Evolutionary conservation across 2,329 filamentous ascomycete genomes (phyloP), one percentile per base, ranked within the genome.

Genomic region (Colletotrichum orbiculare): DNA sequence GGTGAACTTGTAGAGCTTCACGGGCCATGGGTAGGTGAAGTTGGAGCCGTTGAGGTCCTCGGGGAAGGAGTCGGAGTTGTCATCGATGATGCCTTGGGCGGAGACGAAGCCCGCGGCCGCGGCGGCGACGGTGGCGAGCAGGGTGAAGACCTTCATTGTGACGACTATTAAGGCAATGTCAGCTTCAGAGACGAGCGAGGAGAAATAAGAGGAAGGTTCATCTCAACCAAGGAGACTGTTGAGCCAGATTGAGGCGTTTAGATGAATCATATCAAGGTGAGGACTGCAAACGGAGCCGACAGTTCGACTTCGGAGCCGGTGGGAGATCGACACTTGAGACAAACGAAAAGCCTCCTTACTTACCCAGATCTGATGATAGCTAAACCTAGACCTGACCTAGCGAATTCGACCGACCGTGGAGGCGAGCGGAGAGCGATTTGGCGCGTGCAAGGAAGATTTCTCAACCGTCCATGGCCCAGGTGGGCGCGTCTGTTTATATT

Each of bases 21-120:
- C 73, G 2, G 83, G 83, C 71, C 77, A 84, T 17, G 82, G 83
- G 68, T 86, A 86, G 2, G 82, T 82, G 71, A 83, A 84, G 72
- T 83, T 83, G 66, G 80, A 83, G 63, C 81, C 81, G 62, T 83
- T 81, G 67, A 83, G 75, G 49, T 82, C 79, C 1, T 75, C 71
- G 25, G 77, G 75, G 58, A 81, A 75, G 1, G 78, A 74, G 42
- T 75, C 77, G 41, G 76, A 69, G 62, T 73, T 69, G 66, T 82
- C 76, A 45, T 66, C 71, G 66, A 75, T 74, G 9, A 60, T 70
- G 57, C 72, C 71, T 54, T 74, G 71, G 43, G 71, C 71, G 11
- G 69, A 66, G 39, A 68, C 69, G 42, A 71, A 47, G 45, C 65
- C 59, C 45, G 60, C 46, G 50, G 66, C 63, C 57, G 67, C 66